Base-by-base conservation (phyloP, 352 stramenopile genomes). In the Bremia lactucae region DNA sequence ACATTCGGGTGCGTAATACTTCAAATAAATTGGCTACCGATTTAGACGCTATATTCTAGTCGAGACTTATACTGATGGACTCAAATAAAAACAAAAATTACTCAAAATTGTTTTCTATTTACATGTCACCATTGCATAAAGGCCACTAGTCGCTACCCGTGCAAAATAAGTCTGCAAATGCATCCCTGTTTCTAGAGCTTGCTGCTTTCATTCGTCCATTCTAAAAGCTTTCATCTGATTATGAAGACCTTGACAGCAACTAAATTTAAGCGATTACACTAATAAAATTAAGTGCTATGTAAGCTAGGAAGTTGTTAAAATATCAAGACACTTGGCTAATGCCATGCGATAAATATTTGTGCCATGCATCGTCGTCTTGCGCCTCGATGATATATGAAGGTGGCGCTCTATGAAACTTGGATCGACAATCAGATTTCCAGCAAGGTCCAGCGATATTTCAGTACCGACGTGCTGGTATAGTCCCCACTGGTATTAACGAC, bases 351-450 rank as follows among this genome's bases (percentile, higher is more conserved):
- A 86, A 16, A 86, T 64, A 22, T 71, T 75, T 3, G 72, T 76
- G 11, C 64, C 59, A 44, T 86, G 73, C 31, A 74, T 78, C 31
- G 73, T 73, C 9, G 72, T 58, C 28, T 80, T 81, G 19, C 65
- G 73, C 44, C 79, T 78, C 6, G 73, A 82, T 22, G 66, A 73
- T 28, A 69, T 65, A 42, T 86, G 74, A 15, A 90, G 55, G 8
- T 83, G 71, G 6, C 69, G 72, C 52, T 90, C 77, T 11, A 90
- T 69, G 41, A 87, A 87, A 34, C 75, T 87, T 19, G 78, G 78
- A 28, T 87, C 76, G 20, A 91, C 72, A 43, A 91, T 87, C 36
- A 87, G 16, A 22, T 87, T 91, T 2, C 78, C 78, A n/a, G 67
- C 56, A 6, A 69, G 43, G 34, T 91, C 78, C 15, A 87, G 50